Conservation (phyloP, 2,329 filamentous ascomycete species). For the Raffaelea albimanens region DNA sequence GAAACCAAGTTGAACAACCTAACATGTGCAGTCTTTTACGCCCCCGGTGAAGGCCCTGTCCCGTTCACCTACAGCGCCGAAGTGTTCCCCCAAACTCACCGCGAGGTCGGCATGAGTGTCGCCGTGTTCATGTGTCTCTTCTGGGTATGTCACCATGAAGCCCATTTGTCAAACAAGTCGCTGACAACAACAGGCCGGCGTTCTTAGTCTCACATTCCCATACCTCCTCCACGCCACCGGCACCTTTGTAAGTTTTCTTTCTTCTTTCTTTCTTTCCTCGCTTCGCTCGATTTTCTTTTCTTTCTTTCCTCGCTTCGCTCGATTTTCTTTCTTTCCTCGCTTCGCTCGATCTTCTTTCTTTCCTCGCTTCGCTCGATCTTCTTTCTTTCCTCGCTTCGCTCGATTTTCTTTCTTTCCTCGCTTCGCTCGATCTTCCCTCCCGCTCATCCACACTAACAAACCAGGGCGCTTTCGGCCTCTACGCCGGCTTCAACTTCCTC, state of each 20-base stretch:
- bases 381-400: too few species aligned
- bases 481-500: conserved; percentile 45
- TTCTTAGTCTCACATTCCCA: conserved; percentile 54
- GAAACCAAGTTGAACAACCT: too few species aligned
- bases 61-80: conserved; percentile 62
- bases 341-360: too few species aligned
- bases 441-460: too few species aligned
- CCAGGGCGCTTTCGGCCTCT: conserved; percentile 37
- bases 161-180: too few species aligned
- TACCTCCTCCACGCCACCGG: background rate
- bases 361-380: too few species aligned
- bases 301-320: too few species aligned
- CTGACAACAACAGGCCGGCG: conserved; percentile 31
- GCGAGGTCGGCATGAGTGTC: conserved; percentile 53
- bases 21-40: conserved; percentile 21
- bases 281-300: too few species aligned
- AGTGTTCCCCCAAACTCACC: conserved; percentile 60
- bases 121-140: conserved; percentile 45
- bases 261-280: background rate
- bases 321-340: too few species aligned
- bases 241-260: background rate
- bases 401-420: too few species aligned
- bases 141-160: conserved; percentile 15
- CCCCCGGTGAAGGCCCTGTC: conserved; percentile 50
- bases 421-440: too few species aligned